Percentiles rank a stretch among this genome's conserved stretches.
These are phyloP conservation scores for Globisporangium nagaii DNA, from an alignment of 352 stramenopile genomes.

Conservation along the genomic window DNA sequence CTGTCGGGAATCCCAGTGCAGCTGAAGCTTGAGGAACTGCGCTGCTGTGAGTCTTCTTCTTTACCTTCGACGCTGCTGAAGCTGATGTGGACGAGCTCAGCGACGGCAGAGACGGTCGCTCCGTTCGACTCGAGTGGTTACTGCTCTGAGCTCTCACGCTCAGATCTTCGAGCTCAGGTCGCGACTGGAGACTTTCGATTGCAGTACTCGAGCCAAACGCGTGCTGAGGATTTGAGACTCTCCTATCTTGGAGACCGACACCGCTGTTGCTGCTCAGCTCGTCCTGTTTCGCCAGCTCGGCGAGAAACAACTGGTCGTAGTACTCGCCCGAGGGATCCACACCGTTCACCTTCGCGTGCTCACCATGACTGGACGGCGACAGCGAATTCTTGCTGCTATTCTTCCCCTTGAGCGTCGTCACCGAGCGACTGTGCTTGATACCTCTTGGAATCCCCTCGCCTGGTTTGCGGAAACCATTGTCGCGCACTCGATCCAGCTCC, in stretches of 20 bases:
- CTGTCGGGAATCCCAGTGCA: neutral
- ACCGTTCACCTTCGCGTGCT: neutral
- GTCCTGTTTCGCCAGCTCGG: conserved; percentile 53
- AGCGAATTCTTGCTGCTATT: neutral
- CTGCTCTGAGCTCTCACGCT: neutral
- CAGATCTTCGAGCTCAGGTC: conserved; percentile 6
- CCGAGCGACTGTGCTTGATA: neutral
- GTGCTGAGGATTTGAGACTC: neutral
- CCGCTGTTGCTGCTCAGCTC: neutral
- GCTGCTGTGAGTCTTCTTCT: conserved; percentile 2
- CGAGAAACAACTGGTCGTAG: conserved; percentile 58
- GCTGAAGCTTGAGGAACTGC: neutral
- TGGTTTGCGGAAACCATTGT: conserved; percentile 33
- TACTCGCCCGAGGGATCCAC: conserved; percentile 11
- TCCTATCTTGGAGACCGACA: too few relatives aligned
- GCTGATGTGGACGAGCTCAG: neutral
- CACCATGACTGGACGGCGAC: neutral
- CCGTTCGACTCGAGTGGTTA: conserved; percentile 1
- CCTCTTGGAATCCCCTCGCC: neutral
- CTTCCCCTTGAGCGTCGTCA: neutral
- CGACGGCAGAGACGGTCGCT: conserved; percentile 2
- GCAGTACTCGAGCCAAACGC: neutral
- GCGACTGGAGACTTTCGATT: neutral
- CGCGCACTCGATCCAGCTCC: conserved; percentile 42
- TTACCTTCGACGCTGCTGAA: neutral